These are phyloP conservation scores for Cryphonectria carpinicola DNA, from an alignment of 2,329 filamentous ascomycete genomes.

Conservation along the genomic window DNA sequence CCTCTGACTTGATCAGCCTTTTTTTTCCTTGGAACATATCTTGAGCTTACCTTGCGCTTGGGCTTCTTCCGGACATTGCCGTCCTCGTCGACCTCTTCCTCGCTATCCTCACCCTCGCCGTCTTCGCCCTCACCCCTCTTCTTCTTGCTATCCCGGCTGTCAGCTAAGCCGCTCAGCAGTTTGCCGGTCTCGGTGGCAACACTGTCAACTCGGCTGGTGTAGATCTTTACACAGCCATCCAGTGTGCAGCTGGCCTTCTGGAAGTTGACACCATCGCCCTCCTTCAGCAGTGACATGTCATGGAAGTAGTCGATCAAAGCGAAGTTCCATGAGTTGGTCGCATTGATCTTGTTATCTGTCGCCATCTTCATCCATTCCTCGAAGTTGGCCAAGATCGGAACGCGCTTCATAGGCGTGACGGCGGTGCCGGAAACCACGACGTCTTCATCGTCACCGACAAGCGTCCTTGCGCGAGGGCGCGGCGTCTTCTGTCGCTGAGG, in stretches of 20 bases:
- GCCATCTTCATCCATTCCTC: constrained; percentile 99
- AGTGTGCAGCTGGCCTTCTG: constrained; percentile 97
- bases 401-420: constrained; percentile 93
- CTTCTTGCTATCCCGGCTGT: constrained; percentile 79
- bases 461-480: constrained; percentile 40
- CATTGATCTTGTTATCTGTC: constrained; percentile 99
- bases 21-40: neutral
- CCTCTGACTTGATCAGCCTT: constrained; percentile 21
- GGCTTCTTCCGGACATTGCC: constrained; percentile 50
- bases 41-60: constrained; percentile 49
- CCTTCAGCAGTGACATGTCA: constrained; percentile 96
- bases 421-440: constrained; percentile 72
- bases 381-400: constrained; percentile 95
- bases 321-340: constrained; percentile 98
- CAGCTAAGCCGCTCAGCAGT: constrained; percentile 87
- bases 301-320: constrained; percentile 99
- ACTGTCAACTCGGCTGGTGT: constrained; percentile 96
- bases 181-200: constrained; percentile 97
- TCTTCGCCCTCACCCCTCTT: constrained; percentile 66
- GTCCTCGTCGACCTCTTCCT: constrained; percentile 66
- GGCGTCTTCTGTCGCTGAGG: constrained; percentile 54
- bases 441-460: constrained; percentile 55
- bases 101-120: constrained; percentile 69
- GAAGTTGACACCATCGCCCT: constrained; percentile 97
- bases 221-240: constrained; percentile 98